Conservation (phyloP, 768 basidiomycete genomes). For the Hypholoma fasciculare region DNA sequence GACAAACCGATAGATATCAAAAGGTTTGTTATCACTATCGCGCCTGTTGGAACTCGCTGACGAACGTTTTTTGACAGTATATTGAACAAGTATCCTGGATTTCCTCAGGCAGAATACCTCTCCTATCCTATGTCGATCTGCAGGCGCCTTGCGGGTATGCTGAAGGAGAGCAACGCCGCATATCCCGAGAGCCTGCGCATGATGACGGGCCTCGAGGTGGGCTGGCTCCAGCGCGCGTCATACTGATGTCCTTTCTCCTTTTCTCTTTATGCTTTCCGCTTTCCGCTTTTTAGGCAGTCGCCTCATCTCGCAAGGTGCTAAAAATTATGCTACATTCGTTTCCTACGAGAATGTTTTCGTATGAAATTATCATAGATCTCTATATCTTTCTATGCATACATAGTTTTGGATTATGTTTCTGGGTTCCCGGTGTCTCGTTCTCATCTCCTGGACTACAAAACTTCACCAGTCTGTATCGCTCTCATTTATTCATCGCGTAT, state of each 20-base stretch:
- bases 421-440: too few relatives aligned
- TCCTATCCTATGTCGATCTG: slow-evolving; percentile 83
- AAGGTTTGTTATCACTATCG: slow-evolving; percentile 34
- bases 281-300: neutral
- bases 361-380: neutral
- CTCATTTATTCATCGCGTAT: too few relatives aligned
- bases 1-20: slow-evolving; percentile 47
- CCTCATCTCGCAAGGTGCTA: neutral
- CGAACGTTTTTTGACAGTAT: slow-evolving; percentile 36
- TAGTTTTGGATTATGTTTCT: too few relatives aligned
- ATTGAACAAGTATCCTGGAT: slow-evolving; percentile 72
- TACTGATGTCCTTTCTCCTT: neutral
- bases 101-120: slow-evolving; percentile 86
- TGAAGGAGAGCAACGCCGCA: slow-evolving; percentile 75
- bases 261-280: neutral
- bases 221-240: slow-evolving; percentile 58
- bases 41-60: neutral
- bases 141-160: slow-evolving; percentile 61
- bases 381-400: too few relatives aligned
- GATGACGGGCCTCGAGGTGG: slow-evolving; percentile 83
- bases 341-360: neutral
- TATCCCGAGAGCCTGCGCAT: slow-evolving; percentile 76
- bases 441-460: too few relatives aligned
- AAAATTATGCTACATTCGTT: neutral
- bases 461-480: too few relatives aligned